Evolutionary conservation across 2,329 filamentous ascomycete species (phyloP).

Genomic region (Cladosporium colombiae): DNA sequence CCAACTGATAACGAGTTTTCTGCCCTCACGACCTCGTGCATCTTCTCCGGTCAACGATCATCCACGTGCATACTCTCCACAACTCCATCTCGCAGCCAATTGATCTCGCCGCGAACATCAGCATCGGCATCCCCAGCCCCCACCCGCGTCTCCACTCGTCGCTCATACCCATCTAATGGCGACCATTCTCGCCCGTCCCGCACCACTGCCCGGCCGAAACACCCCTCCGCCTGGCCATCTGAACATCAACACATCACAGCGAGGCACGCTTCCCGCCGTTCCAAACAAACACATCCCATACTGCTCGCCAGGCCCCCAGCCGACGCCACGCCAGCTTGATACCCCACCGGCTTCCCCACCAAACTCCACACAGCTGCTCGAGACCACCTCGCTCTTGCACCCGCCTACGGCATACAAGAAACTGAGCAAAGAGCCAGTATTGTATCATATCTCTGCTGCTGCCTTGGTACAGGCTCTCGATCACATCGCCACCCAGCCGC

Average conservation of each 20-base stretch:
- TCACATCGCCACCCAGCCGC: constrained; percentile 72
- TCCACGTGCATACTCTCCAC: not conserved
- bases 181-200: constrained; percentile 20
- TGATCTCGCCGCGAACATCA: not conserved
- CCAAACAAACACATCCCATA: constrained; percentile 91
- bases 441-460: constrained; percentile 73
- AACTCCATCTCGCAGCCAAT: constrained; percentile 7
- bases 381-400: constrained; percentile 69
- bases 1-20: constrained; percentile 12
- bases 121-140: not conserved
- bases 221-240: constrained; percentile 53
- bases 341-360: constrained; percentile 61
- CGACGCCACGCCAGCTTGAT: constrained; percentile 52
- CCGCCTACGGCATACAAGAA: constrained; percentile 67
- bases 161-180: constrained; percentile 25
- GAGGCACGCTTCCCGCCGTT: constrained; percentile 61
- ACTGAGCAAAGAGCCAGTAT: constrained; percentile 51
- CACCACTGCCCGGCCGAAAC: constrained; percentile 19
- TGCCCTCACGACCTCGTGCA: not conserved
- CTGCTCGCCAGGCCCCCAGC: constrained; percentile 74
- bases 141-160: constrained; percentile 1
- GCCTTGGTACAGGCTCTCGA: constrained; percentile 73
- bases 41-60: not conserved
- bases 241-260: constrained; percentile 58
- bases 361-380: constrained; percentile 55